phyloP scores from a whole-genome alignment of 352 stramenopile species.

The Pythium utonaiense region DNA sequence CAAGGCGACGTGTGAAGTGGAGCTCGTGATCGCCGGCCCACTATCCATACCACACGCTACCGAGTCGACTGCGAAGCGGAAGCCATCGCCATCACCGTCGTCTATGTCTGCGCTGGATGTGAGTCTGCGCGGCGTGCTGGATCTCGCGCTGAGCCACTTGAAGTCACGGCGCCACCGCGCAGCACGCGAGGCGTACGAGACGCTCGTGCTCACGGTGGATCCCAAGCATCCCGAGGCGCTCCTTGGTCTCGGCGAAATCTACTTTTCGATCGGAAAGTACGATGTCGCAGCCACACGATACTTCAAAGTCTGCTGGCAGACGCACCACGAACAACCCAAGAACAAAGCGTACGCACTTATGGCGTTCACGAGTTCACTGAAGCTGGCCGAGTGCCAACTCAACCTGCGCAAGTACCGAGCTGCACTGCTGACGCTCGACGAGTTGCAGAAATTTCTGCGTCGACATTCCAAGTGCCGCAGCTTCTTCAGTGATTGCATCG shows the following conservation, averaged over 20 bases:
- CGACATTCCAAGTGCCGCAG: conserved; percentile 23
- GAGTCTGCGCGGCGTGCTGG: conserved; percentile 27
- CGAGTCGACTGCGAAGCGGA: background rate
- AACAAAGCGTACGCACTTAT: conserved; percentile 30
- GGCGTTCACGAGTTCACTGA: conserved; percentile 38
- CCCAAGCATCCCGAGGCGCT: conserved; percentile 41
- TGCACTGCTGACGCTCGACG: conserved; percentile 36
- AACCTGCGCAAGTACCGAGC: conserved; percentile 23
- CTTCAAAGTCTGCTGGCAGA: conserved; percentile 46
- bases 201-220: conserved; percentile 38
- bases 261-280: conserved; percentile 36
- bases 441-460: conserved; percentile 39
- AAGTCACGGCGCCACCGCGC: conserved; percentile 43
- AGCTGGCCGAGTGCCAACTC: conserved; percentile 46
- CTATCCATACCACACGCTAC: background rate
- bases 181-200: conserved; percentile 43
- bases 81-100: background rate
- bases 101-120: conserved; percentile 7
- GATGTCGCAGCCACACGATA: conserved; percentile 34
- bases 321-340: conserved; percentile 20
- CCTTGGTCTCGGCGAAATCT: conserved; percentile 50
- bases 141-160: conserved; percentile 39
- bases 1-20: conserved; percentile 20
- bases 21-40: conserved; percentile 14
- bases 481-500: conserved; percentile 32